Conservation (phyloP, 2,329 filamentous ascomycete genomes). For the Colletotrichum graminicola region DNA sequence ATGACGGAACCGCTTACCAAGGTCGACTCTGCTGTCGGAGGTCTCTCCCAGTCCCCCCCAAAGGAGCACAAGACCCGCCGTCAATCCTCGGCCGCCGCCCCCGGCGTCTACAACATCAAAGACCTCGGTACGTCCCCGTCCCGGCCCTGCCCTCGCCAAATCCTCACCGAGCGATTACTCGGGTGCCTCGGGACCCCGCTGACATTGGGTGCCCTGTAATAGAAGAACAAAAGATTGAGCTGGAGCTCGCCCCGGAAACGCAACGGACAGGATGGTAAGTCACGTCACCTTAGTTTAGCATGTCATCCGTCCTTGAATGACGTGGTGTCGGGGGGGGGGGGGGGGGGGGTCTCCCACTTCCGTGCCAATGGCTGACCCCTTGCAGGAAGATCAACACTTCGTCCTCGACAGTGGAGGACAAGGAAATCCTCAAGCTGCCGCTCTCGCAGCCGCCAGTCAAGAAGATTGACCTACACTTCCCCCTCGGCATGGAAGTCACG, state of each 20-base stretch:
- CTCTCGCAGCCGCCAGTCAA: constrained; percentile 88
- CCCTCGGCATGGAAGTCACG: constrained; percentile 86
- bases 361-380: constrained; percentile 1
- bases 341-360: not conserved
- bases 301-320: not conserved
- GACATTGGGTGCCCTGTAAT: constrained; percentile 33
- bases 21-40: constrained; percentile 92
- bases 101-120: constrained; percentile 84
- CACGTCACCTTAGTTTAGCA: not conserved
- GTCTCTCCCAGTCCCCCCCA: constrained; percentile 75
- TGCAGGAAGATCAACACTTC: constrained; percentile 94
- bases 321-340: not conserved
- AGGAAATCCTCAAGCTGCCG: constrained; percentile 83
- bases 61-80: constrained; percentile 61
- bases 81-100: constrained; percentile 69
- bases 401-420: constrained; percentile 81
- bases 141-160: constrained; percentile 15
- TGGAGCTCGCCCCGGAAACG: constrained; percentile 83
- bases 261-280: constrained; percentile 90
- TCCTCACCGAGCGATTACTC: not conserved
- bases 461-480: constrained; percentile 94
- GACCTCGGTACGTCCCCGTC: constrained; percentile 78
- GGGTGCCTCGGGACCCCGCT: constrained; percentile 28
- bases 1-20: constrained; percentile 77
- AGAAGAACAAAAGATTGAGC: constrained; percentile 81